Conservation (phyloP, 805 yeast genomes). For the Martiniozyma abietophila region DNA sequence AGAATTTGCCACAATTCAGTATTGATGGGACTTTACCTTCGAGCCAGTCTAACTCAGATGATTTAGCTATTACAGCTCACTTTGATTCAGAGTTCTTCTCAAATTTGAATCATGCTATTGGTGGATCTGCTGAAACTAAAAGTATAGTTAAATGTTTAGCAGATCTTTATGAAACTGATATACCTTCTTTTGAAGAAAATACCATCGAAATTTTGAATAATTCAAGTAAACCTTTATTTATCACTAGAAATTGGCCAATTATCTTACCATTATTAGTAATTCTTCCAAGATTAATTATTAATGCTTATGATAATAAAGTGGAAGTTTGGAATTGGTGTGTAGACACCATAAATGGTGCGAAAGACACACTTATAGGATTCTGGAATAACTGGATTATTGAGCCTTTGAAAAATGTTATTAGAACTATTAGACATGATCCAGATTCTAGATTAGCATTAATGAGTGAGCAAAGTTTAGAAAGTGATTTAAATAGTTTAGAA, state of each 20-base stretch:
- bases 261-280: conserved; percentile 3
- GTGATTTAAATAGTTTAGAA: conserved; percentile 74
- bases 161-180: conserved; percentile 2
- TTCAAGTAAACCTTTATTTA: conserved; percentile 9
- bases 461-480: conserved; percentile 65
- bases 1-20: conserved; percentile 24
- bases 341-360: conserved; percentile 39
- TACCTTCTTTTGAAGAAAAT: conserved; percentile 2
- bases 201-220: background rate
- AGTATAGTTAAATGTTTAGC: no score
- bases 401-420: conserved; percentile 63
- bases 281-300: conserved; percentile 29
- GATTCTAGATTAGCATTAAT: conserved; percentile 63
- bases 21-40: no score
- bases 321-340: conserved; percentile 43
- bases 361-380: conserved; percentile 63
- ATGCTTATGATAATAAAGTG: conserved; percentile 33
- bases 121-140: no score
- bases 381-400: conserved; percentile 74
- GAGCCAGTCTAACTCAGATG: no score
- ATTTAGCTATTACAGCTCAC: no score
- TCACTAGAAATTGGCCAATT: conserved; percentile 10
- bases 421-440: conserved; percentile 80
- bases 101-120: no score
- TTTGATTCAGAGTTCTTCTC: no score